These are phyloP conservation scores for Coprinopsis strossmayeri DNA, from an alignment of 768 basidiomycete species.

Conservation along the genomic window DNA sequence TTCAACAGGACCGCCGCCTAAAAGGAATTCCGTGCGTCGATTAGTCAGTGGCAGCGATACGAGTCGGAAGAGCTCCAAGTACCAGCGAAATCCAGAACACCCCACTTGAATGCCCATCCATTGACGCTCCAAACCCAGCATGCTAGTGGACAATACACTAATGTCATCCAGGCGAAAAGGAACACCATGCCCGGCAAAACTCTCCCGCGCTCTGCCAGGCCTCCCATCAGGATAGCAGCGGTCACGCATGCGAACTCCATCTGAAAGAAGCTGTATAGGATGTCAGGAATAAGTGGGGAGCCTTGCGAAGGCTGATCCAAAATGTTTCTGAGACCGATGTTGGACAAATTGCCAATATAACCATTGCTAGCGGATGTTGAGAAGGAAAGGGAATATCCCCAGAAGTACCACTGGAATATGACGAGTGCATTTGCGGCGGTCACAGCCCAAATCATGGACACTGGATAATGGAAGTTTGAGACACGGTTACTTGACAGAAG, in stretches of 20 bases:
- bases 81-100: slow-evolving; percentile 87
- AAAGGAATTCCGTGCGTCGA: background rate
- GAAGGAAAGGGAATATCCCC: slow-evolving; percentile 75
- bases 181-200: slow-evolving; percentile 79
- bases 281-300: slow-evolving; percentile 72
- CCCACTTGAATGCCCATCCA: slow-evolving; percentile 84
- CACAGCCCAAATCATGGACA: slow-evolving; percentile 74
- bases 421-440: slow-evolving; percentile 67
- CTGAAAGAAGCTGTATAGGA: slow-evolving; percentile 83
- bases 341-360: slow-evolving; percentile 71
- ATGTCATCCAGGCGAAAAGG: slow-evolving; percentile 77
- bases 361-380: slow-evolving; percentile 70
- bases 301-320: slow-evolving; percentile 69
- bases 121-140: slow-evolving; percentile 78
- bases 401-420: slow-evolving; percentile 75
- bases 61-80: slow-evolving; percentile 16
- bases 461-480: slow-evolving; percentile 18
- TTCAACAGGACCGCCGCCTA: slow-evolving; percentile 84
- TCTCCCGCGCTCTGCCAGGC: slow-evolving; percentile 81
- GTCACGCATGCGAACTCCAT: slow-evolving; percentile 85
- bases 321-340: slow-evolving; percentile 73
- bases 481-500: background rate
- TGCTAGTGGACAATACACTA: slow-evolving; percentile 85
- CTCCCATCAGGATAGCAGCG: slow-evolving; percentile 68
- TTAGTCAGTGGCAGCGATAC: background rate